These are phyloP conservation scores for Pythium aristosporum DNA, from an alignment of 352 stramenopile genomes.

Conservation along the genomic window DNA sequence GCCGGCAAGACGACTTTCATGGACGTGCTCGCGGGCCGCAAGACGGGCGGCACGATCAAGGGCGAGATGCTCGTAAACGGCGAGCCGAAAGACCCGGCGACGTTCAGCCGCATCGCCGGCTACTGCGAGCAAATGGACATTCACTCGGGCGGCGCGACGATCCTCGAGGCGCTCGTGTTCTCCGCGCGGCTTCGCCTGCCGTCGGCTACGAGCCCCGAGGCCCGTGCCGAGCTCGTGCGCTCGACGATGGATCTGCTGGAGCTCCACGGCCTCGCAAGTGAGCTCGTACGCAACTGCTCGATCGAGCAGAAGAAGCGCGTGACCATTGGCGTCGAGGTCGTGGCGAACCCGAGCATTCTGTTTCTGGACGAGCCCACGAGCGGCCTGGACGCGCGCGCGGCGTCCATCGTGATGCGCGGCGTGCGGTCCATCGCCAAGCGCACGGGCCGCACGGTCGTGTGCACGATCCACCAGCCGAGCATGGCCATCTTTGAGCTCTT, in stretches of 20 bases:
- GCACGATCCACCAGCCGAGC: constrained; percentile 38
- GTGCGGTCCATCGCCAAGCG: constrained; percentile 78
- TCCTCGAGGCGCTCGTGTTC: constrained; percentile 25
- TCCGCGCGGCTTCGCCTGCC: constrained; percentile 20
- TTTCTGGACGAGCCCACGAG: constrained; percentile 93
- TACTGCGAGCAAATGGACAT: constrained; percentile 31
- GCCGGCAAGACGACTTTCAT: constrained; percentile 90
- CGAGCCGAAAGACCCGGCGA: constrained; percentile 14
- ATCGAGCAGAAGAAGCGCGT: constrained; percentile 93
- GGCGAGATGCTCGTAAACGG: constrained; percentile 44
- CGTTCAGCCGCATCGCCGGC: constrained; percentile 19
- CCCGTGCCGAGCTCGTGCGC: constrained; percentile 34
- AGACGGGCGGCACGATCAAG: constrained; percentile 63
- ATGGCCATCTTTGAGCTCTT: constrained; percentile 92
- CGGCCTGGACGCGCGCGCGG: constrained; percentile 84
- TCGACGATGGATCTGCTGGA: constrained; percentile 62
- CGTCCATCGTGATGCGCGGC: constrained; percentile 84
- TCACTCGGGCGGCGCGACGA: constrained; percentile 28
- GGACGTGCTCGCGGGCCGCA: constrained; percentile 89
- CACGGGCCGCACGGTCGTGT: constrained; percentile 39
- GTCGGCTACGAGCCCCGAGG: background rate
- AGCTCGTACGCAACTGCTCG: constrained; percentile 69
- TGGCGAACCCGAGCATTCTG: constrained; percentile 91
- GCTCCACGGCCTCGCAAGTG: constrained; percentile 35
- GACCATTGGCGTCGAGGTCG: constrained; percentile 91